Conservation (phyloP, 2,329 filamentous ascomycete species). For the Colletotrichum horii region DNA sequence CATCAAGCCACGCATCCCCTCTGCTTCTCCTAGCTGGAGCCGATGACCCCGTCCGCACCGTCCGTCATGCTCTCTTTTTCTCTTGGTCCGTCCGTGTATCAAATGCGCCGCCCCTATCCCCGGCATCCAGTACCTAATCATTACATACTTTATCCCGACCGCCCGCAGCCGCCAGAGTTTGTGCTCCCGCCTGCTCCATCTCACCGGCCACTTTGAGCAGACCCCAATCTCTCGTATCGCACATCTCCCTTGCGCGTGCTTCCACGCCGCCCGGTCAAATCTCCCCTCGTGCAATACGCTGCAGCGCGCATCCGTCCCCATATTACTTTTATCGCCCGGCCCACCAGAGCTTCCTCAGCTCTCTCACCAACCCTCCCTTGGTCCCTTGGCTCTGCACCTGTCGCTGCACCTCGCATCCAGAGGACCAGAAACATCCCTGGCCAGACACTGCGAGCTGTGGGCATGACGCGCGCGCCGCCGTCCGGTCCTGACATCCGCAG, state of each 20-base stretch:
- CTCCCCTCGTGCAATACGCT: not conserved
- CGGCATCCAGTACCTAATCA: not conserved
- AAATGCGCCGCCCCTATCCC: not conserved
- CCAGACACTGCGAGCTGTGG: not conserved
- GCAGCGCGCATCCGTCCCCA: not conserved
- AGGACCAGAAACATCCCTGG: not conserved
- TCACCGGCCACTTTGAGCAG: not conserved
- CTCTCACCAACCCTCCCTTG: not conserved
- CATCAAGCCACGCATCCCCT: not conserved
- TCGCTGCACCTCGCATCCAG: not conserved
- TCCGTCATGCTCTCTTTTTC: not conserved
- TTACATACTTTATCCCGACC: not conserved
- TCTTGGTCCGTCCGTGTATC: not conserved
- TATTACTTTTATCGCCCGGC: not conserved
- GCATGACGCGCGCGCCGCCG: constrained; percentile 8
- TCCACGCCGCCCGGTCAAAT: not conserved
- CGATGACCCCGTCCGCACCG: not conserved
- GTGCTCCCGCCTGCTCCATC: not conserved
- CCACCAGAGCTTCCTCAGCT: constrained; percentile 1
- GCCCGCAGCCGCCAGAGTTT: not conserved
- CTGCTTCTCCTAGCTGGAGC: not conserved
- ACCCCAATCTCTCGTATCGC: not conserved
- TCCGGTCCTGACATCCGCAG: constrained; percentile 8
- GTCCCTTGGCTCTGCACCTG: not conserved
- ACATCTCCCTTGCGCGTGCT: not conserved